Evolutionary conservation across 2,329 filamentous ascomycete genomes (phyloP), one percentile per base, ranked within the genome.

Genomic region (Cladosporium velox): DNA sequence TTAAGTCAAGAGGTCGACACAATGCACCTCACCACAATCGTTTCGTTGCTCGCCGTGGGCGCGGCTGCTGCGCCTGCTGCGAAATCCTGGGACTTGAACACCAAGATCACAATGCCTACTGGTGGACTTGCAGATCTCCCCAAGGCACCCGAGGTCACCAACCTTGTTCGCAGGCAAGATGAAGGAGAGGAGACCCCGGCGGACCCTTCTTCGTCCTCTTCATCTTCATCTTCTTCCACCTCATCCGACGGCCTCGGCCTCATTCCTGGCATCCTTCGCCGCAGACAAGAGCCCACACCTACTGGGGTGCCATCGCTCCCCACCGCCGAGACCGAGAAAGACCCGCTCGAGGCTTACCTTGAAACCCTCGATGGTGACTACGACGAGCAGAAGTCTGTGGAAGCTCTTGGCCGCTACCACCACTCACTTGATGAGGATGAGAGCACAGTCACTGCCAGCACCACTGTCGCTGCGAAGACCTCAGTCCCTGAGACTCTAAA

Each of bases 21-120:
- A 64, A 64, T 64, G 61, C 61, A 64, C 51, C 28, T 64, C 61
- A 64, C 61, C 51, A 64, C 61, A 47, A 28, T 64, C 61, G n/a
- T 64, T 64, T 47, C 61, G 24, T 34, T 64, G 61, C 26, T 64
- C 61, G 61, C 26, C 61, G 35, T 30, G 6, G 61, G 61, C 51
- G 61, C 61, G 38, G 61, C 26, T n/a, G 61, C 61, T 3, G 32
- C 21, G 11, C 55, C 55, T 18, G 41, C 26, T 51, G 6, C 34
- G 2, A 63, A 26, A 15, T 51, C 41, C 10, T 34, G 12, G 49
- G 59, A 26, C 44, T 24, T 61, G 44, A 51, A 34, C 44, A 61
- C 41, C 41, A 49, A 34, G 44, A 28, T 38, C 12, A 5, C 38
- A 6, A 55, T 32, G 52, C 26, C 57, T 24, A 55, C 28, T 32